phyloP scores from a whole-genome alignment of 495 filamentous ascomycete genomes.

The Podospora appendiculata region DNA sequence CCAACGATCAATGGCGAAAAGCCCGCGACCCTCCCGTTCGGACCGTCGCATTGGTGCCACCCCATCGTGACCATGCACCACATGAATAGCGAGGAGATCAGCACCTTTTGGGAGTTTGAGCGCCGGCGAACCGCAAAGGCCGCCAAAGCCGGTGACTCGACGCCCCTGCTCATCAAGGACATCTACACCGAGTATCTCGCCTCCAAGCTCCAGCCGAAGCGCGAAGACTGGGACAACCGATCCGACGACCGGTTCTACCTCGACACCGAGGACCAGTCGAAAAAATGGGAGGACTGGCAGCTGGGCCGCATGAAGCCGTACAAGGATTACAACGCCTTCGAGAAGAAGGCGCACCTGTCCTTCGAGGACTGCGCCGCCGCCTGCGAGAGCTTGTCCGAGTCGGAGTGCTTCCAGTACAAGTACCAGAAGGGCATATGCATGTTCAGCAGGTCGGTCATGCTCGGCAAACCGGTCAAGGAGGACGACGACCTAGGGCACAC shows the following conservation, averaged over 20 bases:
- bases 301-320: constrained; percentile 20
- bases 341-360: constrained; percentile 32
- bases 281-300: constrained; percentile 18
- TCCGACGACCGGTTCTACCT: constrained; percentile 35
- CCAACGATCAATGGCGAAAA: constrained; percentile 55
- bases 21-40: constrained; percentile 42
- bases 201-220: constrained; percentile 20
- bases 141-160: neutral
- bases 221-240: constrained; percentile 44
- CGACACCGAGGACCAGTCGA: constrained; percentile 10
- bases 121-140: constrained; percentile 19
- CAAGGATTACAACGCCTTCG: constrained; percentile 19
- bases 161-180: constrained; percentile 35
- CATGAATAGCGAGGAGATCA: constrained; percentile 45
- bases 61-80: constrained; percentile 56
- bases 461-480: constrained; percentile 24
- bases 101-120: constrained; percentile 47
- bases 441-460: constrained; percentile 18
- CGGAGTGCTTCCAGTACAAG: constrained; percentile 32
- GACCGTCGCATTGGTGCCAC: constrained; percentile 49
- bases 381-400: constrained; percentile 25
- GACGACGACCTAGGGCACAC: constrained; percentile 5
- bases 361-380: constrained; percentile 32
- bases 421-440: constrained; percentile 25
- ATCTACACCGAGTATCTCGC: constrained; percentile 37